Base-by-base conservation (phyloP, 1,284 basidiomycete species). In the Lentinus polychrous region DNA sequence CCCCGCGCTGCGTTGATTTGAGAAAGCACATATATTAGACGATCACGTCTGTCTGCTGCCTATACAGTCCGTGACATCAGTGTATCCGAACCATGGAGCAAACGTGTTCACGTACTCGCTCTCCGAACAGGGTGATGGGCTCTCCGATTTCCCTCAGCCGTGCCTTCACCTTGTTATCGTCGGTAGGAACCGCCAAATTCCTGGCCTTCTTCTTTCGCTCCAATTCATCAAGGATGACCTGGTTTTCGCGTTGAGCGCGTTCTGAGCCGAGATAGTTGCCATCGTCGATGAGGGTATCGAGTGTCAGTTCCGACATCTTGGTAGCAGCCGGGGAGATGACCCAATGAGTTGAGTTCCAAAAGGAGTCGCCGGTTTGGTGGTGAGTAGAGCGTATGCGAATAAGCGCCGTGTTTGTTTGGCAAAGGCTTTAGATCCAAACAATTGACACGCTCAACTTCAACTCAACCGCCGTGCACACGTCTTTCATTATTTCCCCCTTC, bases 91-190 rank as follows among this genome's bases (percentile, higher is more conserved):
- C 10, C n/a, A 23, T 27, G 27, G 34, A 38, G 22, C 31, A 37
- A 18, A 23, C 23, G 38, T n/a, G n/a, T 11, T 12, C 3, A 80
- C 90, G 65, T 62, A 94, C 91, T 44, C 91, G 83, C 78, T 99
- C 96, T 50, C 94, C 96, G 59, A 99, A 99, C 32, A 98, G 76
- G 5, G 94, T 98, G 55, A 97, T 93, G 31, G 96, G 96, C 66
- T 99, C 91, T 24, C 91, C 93, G 54, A 96, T 86, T 66, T 95
- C 91, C 50, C 96, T 76, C 53, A 99, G 74, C 48, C 91, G 76
- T 38, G 86, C 83, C 61, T 89, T 87, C 56, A 99, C 95, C 54
- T 89, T 86, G 58, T 79, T 84, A 67, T 99, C 96, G 64, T 98
- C 94, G 7, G 96, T 99, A 4, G 96, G 96, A 3, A 99, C 92